Evolutionary conservation across 148 eudicot species (phyloP), one percentile per base, ranked within the genome.

Genomic region (Simmondsia chinensis): DNA sequence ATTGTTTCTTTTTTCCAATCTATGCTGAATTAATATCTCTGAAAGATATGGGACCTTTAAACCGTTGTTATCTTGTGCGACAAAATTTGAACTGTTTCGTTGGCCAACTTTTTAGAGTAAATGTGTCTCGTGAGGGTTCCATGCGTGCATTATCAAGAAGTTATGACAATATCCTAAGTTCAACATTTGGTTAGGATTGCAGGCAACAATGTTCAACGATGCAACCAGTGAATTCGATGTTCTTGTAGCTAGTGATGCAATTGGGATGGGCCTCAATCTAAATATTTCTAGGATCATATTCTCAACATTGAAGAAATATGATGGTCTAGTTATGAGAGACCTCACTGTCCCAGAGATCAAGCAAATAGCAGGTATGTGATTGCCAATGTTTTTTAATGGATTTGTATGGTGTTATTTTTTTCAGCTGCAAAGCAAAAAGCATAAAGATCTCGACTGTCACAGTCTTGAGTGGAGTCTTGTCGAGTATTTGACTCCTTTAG

Each of bases 211-310:
- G 86, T 91, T 91, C 68, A 91, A 91, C 40, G 99, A 91, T 72
- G 86, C 68, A 38, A 63, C 75, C 57, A 85, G 76, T 66, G 88
- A 82, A 55, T 86, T 85, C 56, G 95, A 91, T 69, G 83, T 85
- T 68, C 99, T 85, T 27, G 99, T 91, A 50, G 99, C 99, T 38
- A 91, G 99, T 70, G 99, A 91, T 74, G 99, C 99, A 61, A 79
- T 91, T 61, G 99, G 99, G 52, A 91, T 91, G 99, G 99, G 99
- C 60, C 95, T 91, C 50, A 91, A 91, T 69, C 76, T 91, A 17
- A 91, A 82, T 44, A 91, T 91, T 33, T 82, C 95, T 12, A 85
- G 99, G 64, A 82, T 91, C 25, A 74, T 91, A 49, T 91, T 91
- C 68, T 79, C 99, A 19, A 63, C 85, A 11, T 28, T 91, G 68